phyloP scores from a whole-genome alignment of 768 basidiomycete genomes.

The Mycena maculata region DNA sequence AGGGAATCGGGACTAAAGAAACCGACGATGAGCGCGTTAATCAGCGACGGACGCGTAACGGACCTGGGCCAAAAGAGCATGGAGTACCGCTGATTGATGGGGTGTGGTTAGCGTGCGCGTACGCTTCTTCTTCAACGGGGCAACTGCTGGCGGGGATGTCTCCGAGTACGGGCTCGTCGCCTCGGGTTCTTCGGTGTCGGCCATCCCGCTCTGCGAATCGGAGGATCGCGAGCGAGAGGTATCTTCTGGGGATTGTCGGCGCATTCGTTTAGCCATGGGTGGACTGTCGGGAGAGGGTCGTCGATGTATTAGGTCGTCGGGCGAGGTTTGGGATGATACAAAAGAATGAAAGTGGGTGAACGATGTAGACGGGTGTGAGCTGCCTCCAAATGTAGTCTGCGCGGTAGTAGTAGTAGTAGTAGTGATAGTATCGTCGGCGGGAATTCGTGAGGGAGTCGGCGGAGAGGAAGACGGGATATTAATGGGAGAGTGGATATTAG shows the following conservation, averaged over 20 bases:
- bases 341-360: constrained; percentile 44
- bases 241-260: constrained; percentile 49
- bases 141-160: constrained; percentile 46
- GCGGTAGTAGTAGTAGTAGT: constrained; percentile 37
- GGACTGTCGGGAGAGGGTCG: constrained; percentile 44
- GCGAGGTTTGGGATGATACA: constrained; percentile 40
- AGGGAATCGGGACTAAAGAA: constrained; percentile 83
- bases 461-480: constrained; percentile 49
- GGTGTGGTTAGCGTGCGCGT: constrained; percentile 89
- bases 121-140: constrained; percentile 81
- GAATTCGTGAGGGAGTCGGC: constrained; percentile 57
- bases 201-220: constrained; percentile 67
- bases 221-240: constrained; percentile 55
- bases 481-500: constrained; percentile 51
- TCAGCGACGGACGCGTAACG: constrained; percentile 32
- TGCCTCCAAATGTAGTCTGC: constrained; percentile 36
- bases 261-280: constrained; percentile 59
- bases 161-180: constrained; percentile 57
- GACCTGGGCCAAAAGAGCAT: constrained; percentile 89
- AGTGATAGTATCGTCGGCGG: constrained; percentile 51
- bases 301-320: constrained; percentile 38
- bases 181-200: constrained; percentile 68
- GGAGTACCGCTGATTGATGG: constrained; percentile 89
- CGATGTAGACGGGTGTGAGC: constrained; percentile 39
- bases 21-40: constrained; percentile 22